Base-by-base conservation (phyloP, 768 basidiomycete species). In the Phaffia australis region DNA sequence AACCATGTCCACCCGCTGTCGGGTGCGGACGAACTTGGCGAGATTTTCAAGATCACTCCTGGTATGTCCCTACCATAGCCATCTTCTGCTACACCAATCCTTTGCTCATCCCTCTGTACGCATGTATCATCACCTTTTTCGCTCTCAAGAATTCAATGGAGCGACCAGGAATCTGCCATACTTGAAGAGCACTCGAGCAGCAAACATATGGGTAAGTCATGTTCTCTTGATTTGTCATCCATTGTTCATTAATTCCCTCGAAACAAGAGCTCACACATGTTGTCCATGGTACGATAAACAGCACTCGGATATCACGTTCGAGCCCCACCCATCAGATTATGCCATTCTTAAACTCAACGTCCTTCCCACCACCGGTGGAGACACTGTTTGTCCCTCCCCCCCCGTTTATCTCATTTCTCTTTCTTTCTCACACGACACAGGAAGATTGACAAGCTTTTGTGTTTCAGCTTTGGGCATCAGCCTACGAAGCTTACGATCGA, bases 301-400 rank as follows among this genome's bases (percentile, higher is more conserved):
- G 83, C 83, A 84, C 71, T 73, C 82, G 0, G 83, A 83, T 72
- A 83, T 84, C 70, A 81, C 83, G 1, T 86, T 85, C 70, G 84
- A 86, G 71, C 77, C 72, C 7, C 76, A 83, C 19, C 85, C 85
- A 7, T 80, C 81, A 4, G 84, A 85, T 72, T 85, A 82, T 71
- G 80, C 84, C 56, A 80, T 77, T 51, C 73, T 81, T 27, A 76
- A 76, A 61, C 73, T 79, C 63, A 75, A 75, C 63, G 75, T 72
- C 1, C 69, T 49, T 18, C 70, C 71, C 16, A 11, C 55, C 19
- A 66, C 70, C 16, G 78, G 77, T 2, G 78, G 77, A 23, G 80
- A 81, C 65, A 81, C 81, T 1, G 64, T 65, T n/a, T n/a, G 64
- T 50, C 25, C 51, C 21, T 23, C 63, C 35, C 18, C 11, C 58